Conservation (phyloP, 208 protist species). For the Angomonas ambiguus region DNA sequence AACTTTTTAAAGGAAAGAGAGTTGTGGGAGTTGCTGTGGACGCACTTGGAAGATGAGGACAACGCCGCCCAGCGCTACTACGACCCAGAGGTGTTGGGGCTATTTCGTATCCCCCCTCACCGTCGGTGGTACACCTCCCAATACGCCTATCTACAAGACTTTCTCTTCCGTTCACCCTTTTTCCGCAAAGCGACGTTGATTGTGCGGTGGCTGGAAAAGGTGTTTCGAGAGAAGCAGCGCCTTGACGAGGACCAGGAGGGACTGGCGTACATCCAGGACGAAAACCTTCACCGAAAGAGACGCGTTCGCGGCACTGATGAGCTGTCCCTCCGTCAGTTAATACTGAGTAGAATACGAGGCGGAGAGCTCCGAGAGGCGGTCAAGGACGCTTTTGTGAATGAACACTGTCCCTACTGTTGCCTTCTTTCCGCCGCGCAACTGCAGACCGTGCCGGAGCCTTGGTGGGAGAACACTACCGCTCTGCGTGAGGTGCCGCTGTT, state of each 20-base stretch:
- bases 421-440: constrained; percentile 72
- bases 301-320: constrained; percentile 44
- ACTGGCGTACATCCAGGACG: neutral
- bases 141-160: constrained; percentile 61
- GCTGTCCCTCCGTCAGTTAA: constrained; percentile 58
- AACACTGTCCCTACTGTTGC: constrained; percentile 70
- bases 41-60: constrained; percentile 54
- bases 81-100: constrained; percentile 59
- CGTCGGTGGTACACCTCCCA: constrained; percentile 82
- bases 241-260: neutral
- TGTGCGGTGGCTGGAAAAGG: constrained; percentile 69
- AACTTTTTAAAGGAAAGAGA: constrained; percentile 38
- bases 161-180: constrained; percentile 50
- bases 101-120: constrained; percentile 49
- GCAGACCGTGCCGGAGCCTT: constrained; percentile 70
- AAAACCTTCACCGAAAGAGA: neutral
- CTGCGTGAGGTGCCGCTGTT: constrained; percentile 52
- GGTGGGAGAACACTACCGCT: constrained; percentile 43
- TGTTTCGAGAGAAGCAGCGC: constrained; percentile 34
- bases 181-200: constrained; percentile 62
- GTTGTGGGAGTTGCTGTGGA: constrained; percentile 56
- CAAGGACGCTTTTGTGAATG: constrained; percentile 35
- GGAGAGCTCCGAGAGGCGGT: constrained; percentile 66
- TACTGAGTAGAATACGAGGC: constrained; percentile 62
- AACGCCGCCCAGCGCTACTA: constrained; percentile 26